A percentile compares a stretch with the other conserved stretches of the same genome.
phyloP scores from a whole-genome alignment of 2,329 filamentous ascomycete genomes.

The Colletotrichum spaethianum region DNA sequence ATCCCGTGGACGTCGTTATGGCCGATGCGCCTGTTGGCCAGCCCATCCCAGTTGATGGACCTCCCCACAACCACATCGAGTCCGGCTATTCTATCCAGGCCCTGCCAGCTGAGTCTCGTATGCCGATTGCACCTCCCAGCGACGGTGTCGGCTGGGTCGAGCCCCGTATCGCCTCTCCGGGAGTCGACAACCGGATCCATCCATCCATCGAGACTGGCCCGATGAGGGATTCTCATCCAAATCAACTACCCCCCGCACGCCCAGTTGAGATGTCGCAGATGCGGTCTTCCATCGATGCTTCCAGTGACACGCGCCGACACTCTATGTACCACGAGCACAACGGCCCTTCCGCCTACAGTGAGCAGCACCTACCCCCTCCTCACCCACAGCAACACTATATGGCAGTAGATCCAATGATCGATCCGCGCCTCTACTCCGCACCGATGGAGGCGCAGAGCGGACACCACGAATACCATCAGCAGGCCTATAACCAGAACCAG shows the following conservation, averaged over 20 bases:
- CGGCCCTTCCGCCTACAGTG: constrained; percentile 24
- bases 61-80: constrained; percentile 28
- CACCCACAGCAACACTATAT: constrained; percentile 33
- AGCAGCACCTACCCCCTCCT: constrained; percentile 34
- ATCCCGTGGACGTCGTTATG: constrained; percentile 25
- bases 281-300: constrained; percentile 30
- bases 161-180: constrained; percentile 32
- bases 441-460: constrained; percentile 34
- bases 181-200: constrained; percentile 21
- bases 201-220: constrained; percentile 22
- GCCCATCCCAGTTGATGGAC: constrained; percentile 14
- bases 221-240: constrained; percentile 19
- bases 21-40: constrained; percentile 18
- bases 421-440: constrained; percentile 38
- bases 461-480: constrained; percentile 37
- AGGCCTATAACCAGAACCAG: constrained; percentile 31
- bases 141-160: constrained; percentile 27
- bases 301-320: constrained; percentile 35
- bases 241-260: constrained; percentile 36
- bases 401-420: constrained; percentile 34
- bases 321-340: constrained; percentile 38
- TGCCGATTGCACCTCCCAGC: constrained; percentile 16
- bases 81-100: constrained; percentile 26
- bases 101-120: constrained; percentile 19
- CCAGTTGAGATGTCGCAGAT: constrained; percentile 40